Evolutionary conservation across 2,329 filamentous ascomycete genomes (phyloP).

Genomic region (Fusarium chuoi): DNA sequence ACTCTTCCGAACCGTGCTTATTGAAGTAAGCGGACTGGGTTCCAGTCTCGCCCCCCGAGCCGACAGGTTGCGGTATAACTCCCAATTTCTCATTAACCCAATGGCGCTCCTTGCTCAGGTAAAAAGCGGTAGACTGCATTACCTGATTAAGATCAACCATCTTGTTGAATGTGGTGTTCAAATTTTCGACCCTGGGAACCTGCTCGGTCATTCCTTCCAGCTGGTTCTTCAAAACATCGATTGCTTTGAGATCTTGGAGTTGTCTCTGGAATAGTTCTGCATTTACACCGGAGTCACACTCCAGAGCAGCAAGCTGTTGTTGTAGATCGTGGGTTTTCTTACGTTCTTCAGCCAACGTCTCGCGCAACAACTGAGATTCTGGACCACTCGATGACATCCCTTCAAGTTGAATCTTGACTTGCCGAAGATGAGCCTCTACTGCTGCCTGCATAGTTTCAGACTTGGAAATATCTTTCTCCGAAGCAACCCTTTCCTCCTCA

Average conservation of each 20-base stretch:
- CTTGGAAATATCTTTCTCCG: slow-evolving; percentile 25
- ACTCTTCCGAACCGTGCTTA: background rate
- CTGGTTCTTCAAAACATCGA: slow-evolving; percentile 41
- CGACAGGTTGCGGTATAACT: background rate
- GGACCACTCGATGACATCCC: background rate
- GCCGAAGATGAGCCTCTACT: slow-evolving; percentile 36
- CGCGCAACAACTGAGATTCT: slow-evolving; percentile 3
- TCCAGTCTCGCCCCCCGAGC: background rate
- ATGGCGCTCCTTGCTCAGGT: slow-evolving; percentile 42
- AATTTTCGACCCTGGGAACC: slow-evolving; percentile 40
- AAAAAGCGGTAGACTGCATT: slow-evolving; percentile 45
- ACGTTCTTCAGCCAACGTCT: slow-evolving; percentile 23
- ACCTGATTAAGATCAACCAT: slow-evolving; percentile 43
- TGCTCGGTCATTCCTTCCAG: slow-evolving; percentile 39
- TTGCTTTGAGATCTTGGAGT: slow-evolving; percentile 43
- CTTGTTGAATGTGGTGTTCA: slow-evolving; percentile 41
- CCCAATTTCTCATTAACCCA: slow-evolving; percentile 46
- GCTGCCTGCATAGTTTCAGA: slow-evolving; percentile 19
- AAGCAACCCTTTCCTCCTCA: slow-evolving; percentile 31
- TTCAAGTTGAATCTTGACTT: slow-evolving; percentile 32
- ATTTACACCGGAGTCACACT: slow-evolving; percentile 33
- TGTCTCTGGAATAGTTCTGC: slow-evolving; percentile 41
- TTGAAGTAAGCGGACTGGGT: background rate
- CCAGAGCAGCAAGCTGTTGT: slow-evolving; percentile 35
- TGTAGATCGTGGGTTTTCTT: slow-evolving; percentile 17